Evolutionary conservation across 1,284 basidiomycete species (phyloP).

Genomic region (Ceratobasidium sp.): DNA sequence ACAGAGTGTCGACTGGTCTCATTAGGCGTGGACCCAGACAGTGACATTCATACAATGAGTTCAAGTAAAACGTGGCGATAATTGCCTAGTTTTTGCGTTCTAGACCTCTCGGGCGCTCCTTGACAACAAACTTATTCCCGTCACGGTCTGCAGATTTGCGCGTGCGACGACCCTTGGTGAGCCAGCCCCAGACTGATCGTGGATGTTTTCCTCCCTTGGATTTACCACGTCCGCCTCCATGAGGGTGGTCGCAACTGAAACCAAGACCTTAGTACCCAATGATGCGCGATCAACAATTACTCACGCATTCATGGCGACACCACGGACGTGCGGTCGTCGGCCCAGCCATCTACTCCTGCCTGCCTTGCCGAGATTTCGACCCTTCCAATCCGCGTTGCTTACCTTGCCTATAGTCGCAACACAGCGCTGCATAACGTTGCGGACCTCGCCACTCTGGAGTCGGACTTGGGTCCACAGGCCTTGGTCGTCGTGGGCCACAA

Average conservation of each 20-base stretch:
- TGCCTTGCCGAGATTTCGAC: constrained; percentile 89
- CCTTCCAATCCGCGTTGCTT: constrained; percentile 93
- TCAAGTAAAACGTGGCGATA: no score
- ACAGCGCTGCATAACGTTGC: constrained; percentile 85
- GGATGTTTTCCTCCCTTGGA: constrained; percentile 96
- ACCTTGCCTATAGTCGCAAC: constrained; percentile 93
- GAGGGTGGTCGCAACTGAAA: constrained; percentile 88
- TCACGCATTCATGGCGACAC: constrained; percentile 98
- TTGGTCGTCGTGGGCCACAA: constrained; percentile 79
- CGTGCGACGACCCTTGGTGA: constrained; percentile 92
- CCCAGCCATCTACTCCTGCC: constrained; percentile 93
- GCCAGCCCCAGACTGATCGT: constrained; percentile 90
- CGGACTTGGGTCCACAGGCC: constrained; percentile 85
- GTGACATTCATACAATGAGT: no score
- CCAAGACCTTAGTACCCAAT: neutral
- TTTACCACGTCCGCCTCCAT: constrained; percentile 98
- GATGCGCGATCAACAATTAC: constrained; percentile 54
- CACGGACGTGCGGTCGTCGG: constrained; percentile 87
- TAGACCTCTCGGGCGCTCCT: constrained; percentile 87
- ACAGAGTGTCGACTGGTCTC: no score
- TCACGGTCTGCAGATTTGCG: constrained; percentile 90
- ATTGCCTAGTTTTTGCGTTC: constrained; percentile 63
- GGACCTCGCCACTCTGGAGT: constrained; percentile 93
- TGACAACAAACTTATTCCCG: constrained; percentile 95
- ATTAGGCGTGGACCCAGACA: no score